phyloP scores from a whole-genome alignment of 2,329 filamentous ascomycete species.

The Juglanconis juglandina region DNA sequence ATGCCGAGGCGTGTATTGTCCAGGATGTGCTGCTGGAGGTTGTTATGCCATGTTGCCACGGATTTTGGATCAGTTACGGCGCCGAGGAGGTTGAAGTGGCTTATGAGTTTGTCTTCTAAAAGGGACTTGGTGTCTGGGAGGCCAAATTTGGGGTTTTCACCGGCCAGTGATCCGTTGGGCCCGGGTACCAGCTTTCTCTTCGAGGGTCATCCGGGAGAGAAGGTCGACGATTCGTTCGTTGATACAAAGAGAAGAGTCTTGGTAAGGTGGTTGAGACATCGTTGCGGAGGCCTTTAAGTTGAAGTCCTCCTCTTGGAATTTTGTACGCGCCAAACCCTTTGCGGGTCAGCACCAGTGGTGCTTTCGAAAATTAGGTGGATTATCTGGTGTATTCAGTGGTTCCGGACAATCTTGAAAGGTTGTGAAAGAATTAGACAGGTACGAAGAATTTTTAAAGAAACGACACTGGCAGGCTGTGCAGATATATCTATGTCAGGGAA shows the following conservation, averaged over 20 bases:
- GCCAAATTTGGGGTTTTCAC: background rate
- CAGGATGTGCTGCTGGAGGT: constrained; percentile 38
- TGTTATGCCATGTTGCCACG: constrained; percentile 38
- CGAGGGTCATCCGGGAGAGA: constrained; percentile 13
- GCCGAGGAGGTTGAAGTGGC: constrained; percentile 20
- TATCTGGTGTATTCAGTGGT: too few relatives aligned
- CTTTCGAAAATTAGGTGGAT: too few relatives aligned
- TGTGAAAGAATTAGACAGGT: too few relatives aligned
- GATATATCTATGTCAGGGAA: too few relatives aligned
- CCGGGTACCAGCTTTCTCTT: constrained; percentile 9
- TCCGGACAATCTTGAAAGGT: too few relatives aligned
- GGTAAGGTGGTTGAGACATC: background rate
- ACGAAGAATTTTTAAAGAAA: too few relatives aligned
- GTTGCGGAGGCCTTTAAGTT: too few relatives aligned
- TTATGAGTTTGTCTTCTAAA: constrained; percentile 13
- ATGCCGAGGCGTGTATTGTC: constrained; percentile 43
- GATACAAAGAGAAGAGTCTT: background rate
- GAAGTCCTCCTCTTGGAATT: too few relatives aligned
- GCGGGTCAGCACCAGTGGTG: too few relatives aligned
- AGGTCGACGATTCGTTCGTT: constrained; percentile 14
- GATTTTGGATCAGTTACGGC: constrained; percentile 27
- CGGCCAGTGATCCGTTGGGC: constrained; percentile 5
- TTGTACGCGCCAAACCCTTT: too few relatives aligned
- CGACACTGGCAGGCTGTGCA: too few relatives aligned
- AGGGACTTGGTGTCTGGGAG: background rate